Evolutionary conservation across 805 yeast genomes (phyloP).

Genomic region (Candida ipomoeae): DNA sequence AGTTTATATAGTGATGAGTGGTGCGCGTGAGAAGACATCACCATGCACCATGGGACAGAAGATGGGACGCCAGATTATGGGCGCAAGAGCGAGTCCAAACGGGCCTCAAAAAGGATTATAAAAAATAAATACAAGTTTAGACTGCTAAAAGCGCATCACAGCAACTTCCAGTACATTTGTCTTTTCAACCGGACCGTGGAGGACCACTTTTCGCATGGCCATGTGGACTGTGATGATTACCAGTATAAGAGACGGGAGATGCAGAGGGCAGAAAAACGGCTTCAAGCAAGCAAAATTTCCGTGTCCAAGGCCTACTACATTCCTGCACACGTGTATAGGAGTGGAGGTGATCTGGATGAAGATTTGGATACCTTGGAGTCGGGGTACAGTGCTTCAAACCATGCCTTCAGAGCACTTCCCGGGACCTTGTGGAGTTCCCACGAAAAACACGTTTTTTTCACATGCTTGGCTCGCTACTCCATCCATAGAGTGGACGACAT

Average conservation of each 20-base stretch:
- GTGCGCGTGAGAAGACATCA: too few species aligned
- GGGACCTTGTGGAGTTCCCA: conserved; percentile 43
- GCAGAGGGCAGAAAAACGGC: not conserved
- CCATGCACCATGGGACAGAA: too few species aligned
- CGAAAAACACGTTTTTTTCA: conserved; percentile 53
- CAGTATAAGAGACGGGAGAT: not conserved
- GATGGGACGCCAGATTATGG: too few species aligned
- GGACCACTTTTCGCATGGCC: conserved; percentile 9
- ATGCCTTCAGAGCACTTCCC: conserved; percentile 7
- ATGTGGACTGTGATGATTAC: not conserved
- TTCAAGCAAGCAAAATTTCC: conserved; percentile 13
- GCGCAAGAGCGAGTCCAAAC: too few species aligned
- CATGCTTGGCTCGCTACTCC: conserved; percentile 45
- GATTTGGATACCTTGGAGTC: not conserved
- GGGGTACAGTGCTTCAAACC: not conserved
- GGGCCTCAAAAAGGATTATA: too few species aligned
- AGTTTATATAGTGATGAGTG: too few species aligned
- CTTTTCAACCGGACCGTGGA: conserved; percentile 10
- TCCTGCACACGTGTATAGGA: not conserved
- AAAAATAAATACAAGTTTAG: too few species aligned
- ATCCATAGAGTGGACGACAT: conserved; percentile 45
- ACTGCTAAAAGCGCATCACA: not conserved
- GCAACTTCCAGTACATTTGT: not conserved
- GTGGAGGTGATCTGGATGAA: not conserved
- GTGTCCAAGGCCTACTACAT: conserved; percentile 7